Evolutionary conservation across 192 early-diverging fungal genomes (phyloP).

Genomic region (Linnemannia zychae): DNA sequence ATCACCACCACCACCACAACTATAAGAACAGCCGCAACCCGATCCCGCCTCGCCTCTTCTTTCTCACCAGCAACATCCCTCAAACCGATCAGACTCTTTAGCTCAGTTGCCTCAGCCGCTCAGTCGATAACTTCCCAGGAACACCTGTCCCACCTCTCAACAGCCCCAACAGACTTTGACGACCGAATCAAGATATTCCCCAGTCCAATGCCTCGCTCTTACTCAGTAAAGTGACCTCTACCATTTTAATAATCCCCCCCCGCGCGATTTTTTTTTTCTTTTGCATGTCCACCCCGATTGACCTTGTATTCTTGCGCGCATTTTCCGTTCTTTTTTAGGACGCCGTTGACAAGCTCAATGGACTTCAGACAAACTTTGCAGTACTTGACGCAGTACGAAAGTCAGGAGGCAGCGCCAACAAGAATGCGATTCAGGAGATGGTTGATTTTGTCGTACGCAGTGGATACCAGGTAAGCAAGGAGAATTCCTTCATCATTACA

Average conservation of each 20-base stretch:
- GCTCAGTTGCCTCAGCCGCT: background rate
- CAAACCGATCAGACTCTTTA: slow-evolving; percentile 23
- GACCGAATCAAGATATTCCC: slow-evolving; percentile 43
- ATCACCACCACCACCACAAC: background rate
- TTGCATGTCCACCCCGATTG: background rate
- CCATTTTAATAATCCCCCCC: no score
- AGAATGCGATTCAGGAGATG: slow-evolving; percentile 76
- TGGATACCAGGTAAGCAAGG: slow-evolving; percentile 77
- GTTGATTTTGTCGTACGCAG: slow-evolving; percentile 71
- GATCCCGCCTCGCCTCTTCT: background rate
- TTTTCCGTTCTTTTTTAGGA: slow-evolving; percentile 60
- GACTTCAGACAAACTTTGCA: slow-evolving; percentile 89
- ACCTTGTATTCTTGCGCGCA: background rate
- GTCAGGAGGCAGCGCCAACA: slow-evolving; percentile 72
- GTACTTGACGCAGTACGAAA: slow-evolving; percentile 79
- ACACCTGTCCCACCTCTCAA: background rate
- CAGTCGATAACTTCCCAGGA: background rate
- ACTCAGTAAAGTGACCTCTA: slow-evolving; percentile 33
- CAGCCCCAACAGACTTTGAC: background rate
- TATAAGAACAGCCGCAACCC: background rate
- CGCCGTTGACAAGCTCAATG: slow-evolving; percentile 85
- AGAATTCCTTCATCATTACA: background rate
- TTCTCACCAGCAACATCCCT: background rate
- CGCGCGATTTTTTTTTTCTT: background rate
- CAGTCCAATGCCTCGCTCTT: slow-evolving; percentile 53